These are phyloP conservation scores for Poa annua DNA, from an alignment of 176 grass and related monocot genomes.

Conservation along the genomic window DNA sequence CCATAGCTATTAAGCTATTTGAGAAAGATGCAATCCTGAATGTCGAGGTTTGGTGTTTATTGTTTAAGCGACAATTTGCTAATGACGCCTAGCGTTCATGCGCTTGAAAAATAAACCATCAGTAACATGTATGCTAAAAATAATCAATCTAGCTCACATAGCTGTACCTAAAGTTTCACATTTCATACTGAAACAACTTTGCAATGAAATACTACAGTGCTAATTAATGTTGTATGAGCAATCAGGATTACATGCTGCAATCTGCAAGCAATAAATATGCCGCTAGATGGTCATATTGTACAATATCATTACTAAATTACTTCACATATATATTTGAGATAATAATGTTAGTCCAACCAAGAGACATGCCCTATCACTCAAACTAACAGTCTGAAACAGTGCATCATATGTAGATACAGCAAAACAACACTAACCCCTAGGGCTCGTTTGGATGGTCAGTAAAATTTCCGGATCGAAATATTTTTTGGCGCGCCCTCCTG, in stretches of 20 bases:
- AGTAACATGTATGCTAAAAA: too few relatives aligned
- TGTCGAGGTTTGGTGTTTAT: too few relatives aligned
- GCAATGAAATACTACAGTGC: neutral
- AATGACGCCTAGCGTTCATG: too few relatives aligned
- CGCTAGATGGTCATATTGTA: neutral
- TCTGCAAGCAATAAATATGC: neutral
- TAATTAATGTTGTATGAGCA: conserved; percentile 2
- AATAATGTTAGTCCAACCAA: neutral
- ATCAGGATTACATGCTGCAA: neutral
- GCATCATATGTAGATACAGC: neutral
- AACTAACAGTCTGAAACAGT: neutral
- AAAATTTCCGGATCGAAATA: too few relatives aligned
- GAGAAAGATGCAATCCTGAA: too few relatives aligned
- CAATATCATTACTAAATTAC: neutral
- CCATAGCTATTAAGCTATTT: too few relatives aligned
- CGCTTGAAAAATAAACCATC: too few relatives aligned
- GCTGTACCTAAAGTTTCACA: neutral
- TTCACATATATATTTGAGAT: neutral
- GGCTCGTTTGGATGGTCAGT: neutral
- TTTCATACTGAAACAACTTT: neutral
- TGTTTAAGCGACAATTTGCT: too few relatives aligned
- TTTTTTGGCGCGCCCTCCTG: too few relatives aligned
- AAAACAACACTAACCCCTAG: neutral
- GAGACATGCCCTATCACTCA: neutral
- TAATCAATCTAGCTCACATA: too few relatives aligned